Evolutionary conservation across 1,284 basidiomycete species (phyloP).

Genomic region (Ceratorhiza oryzae-sativae): DNA sequence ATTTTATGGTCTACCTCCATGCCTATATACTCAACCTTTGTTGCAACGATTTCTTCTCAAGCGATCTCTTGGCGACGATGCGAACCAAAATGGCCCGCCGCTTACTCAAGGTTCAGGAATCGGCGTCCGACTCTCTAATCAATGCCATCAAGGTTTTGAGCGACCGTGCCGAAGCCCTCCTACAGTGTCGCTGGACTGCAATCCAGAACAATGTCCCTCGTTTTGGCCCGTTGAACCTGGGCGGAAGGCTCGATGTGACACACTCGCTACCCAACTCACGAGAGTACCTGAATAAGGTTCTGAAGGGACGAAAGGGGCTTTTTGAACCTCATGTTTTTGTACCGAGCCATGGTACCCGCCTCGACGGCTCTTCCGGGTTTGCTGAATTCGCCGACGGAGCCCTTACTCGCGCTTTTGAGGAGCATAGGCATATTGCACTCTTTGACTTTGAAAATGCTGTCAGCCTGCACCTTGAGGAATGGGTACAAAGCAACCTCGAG

Average conservation of each 20-base stretch:
- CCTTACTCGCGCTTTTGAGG: background rate
- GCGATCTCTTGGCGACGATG: conserved; percentile 51
- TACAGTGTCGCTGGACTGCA: conserved; percentile 49
- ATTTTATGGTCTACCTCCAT: conserved; percentile 57
- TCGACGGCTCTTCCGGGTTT: background rate
- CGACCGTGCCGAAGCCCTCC: conserved; percentile 41
- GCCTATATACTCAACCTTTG: conserved; percentile 47
- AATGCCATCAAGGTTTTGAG: conserved; percentile 42
- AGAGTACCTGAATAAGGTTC: conserved; percentile 46
- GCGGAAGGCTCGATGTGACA: conserved; percentile 46
- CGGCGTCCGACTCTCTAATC: conserved; percentile 43
- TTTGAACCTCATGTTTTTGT: background rate
- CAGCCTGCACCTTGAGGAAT: background rate
- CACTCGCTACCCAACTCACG: conserved; percentile 50
- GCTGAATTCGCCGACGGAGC: background rate
- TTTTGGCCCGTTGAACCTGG: background rate
- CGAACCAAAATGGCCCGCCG: conserved; percentile 53
- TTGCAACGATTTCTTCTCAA: conserved; percentile 41
- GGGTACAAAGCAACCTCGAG: background rate
- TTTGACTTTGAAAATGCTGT: conserved; percentile 13
- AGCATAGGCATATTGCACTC: background rate
- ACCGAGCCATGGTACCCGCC: background rate
- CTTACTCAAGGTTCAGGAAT: conserved; percentile 51
- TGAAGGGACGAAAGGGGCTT: background rate
- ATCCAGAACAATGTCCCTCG: background rate